phyloP scores from a whole-genome alignment of 1,284 basidiomycete genomes.

The Athelia sp. region DNA sequence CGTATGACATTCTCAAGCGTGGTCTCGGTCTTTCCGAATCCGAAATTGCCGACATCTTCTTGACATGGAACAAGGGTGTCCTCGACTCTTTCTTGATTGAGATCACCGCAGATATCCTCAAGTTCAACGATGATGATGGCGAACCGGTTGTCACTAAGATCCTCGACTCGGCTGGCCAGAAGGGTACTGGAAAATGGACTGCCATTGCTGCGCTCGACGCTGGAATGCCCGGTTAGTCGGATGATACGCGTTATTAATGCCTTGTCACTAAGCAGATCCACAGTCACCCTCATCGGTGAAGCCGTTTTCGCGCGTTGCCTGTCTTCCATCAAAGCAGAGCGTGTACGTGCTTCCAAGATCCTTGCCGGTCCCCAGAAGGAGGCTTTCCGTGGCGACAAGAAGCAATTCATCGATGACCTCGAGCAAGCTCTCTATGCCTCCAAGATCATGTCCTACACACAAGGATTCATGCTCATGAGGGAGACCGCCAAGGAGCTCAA shows the following conservation, averaged over 20 bases:
- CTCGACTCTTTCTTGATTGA: conserved; percentile 99
- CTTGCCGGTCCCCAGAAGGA: conserved; percentile 89
- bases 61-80: conserved; percentile 97
- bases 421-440: conserved; percentile 99
- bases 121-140: conserved; percentile 96
- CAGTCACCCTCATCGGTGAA: conserved; percentile 98
- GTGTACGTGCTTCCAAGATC: conserved; percentile 87
- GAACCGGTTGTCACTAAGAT: conserved; percentile 91
- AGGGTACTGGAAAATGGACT: conserved; percentile 99
- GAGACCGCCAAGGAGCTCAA: conserved; percentile 90
- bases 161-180: conserved; percentile 94
- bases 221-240: conserved; percentile 72
- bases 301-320: conserved; percentile 99
- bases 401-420: conserved; percentile 98
- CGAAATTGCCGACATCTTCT: conserved; percentile 89
- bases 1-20: conserved; percentile 97
- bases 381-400: conserved; percentile 95
- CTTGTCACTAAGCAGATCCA: conserved; percentile 4
- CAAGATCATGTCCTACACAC: conserved; percentile 99
- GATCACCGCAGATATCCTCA: conserved; percentile 93
- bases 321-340: conserved; percentile 97
- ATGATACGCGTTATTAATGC: neutral
- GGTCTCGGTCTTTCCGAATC: conserved; percentile 82
- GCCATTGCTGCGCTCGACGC: conserved; percentile 97
- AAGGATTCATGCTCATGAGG: conserved; percentile 99